These are phyloP conservation scores for Tetrahymena borealis DNA, from an alignment of 73 alveolate genomes.

Conservation along the genomic window DNA sequence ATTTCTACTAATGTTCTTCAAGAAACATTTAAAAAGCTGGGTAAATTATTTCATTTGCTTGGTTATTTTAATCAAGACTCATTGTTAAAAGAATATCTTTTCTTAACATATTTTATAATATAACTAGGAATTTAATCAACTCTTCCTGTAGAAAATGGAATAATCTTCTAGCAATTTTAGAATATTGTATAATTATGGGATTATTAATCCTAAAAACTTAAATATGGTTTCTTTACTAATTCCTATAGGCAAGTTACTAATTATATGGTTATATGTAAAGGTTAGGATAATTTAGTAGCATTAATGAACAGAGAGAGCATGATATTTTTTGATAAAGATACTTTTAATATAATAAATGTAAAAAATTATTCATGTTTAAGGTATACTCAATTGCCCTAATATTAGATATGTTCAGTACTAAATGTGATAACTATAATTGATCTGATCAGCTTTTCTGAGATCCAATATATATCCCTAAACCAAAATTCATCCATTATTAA, in stretches of 20 bases:
- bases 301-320: background rate
- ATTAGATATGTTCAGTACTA: background rate
- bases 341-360: background rate
- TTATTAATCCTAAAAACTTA: background rate
- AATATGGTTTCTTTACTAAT: background rate
- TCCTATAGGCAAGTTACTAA: background rate
- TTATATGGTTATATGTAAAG: background rate
- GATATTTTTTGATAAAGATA: background rate
- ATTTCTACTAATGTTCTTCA: background rate
- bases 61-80: background rate
- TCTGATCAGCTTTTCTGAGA: background rate
- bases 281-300: background rate
- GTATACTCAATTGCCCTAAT: background rate
- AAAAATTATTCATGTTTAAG: background rate
- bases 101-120: background rate
- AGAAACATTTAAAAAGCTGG: background rate
- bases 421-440: background rate
- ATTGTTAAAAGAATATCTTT: background rate
- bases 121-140: background rate
- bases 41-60: background rate
- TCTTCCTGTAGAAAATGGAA: background rate
- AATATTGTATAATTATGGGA: background rate
- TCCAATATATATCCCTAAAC: background rate
- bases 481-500: background rate
- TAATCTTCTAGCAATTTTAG: background rate